Evolutionary conservation across 495 filamentous ascomycete species (phyloP), one percentile per base, ranked within the genome.

Genomic region (Penicillium silybi): DNA sequence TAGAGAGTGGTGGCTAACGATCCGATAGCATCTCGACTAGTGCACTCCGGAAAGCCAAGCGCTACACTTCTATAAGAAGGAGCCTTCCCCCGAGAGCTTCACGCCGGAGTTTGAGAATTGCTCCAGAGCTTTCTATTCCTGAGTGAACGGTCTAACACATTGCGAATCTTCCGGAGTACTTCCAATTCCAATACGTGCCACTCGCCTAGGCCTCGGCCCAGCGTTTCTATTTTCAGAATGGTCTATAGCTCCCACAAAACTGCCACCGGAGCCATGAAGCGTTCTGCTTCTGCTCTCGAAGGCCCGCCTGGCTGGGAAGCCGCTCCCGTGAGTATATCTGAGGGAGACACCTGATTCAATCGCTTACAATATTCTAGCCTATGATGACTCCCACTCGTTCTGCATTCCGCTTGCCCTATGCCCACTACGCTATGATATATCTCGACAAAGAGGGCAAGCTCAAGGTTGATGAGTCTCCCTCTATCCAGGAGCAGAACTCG

Each of bases 381-480:
- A 71, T 73, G 68, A 63, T 64, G 54, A 25, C 59, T 25, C 46
- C 59, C n/a, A 47, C 63, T 43, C 66, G 61, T 13, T 34, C 68
- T 35, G 48, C 65, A 6, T 52, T 64, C 46, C 63, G 65, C 41
- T 48, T 73, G 23, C 70, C 72, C 17, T 71, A 62, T 54, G 39
- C 62, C 3, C 69, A 71, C 48, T 76, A 69, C 38, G 70, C 73
- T 39, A 50, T 75, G 61, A 73, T 76, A 44, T 76, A 73, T 42
- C 51, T 75, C 6, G 73, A 76, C 50, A 60, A 65, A 44, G 63
- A 63, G 32, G 68, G 71, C 29, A 67, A 67, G 45, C 38, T 75
- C 23, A 63, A 67, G 43, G 62, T 71, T 3, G 52, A 66, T 2
- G 68, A 72, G 56, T 76, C 73, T 4, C n/a, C 58, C 13, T 70